Evolutionary conservation across 257 asterid genomes (phyloP), one percentile per base, ranked within the genome.

Genomic region (Paulownia fortunei): DNA sequence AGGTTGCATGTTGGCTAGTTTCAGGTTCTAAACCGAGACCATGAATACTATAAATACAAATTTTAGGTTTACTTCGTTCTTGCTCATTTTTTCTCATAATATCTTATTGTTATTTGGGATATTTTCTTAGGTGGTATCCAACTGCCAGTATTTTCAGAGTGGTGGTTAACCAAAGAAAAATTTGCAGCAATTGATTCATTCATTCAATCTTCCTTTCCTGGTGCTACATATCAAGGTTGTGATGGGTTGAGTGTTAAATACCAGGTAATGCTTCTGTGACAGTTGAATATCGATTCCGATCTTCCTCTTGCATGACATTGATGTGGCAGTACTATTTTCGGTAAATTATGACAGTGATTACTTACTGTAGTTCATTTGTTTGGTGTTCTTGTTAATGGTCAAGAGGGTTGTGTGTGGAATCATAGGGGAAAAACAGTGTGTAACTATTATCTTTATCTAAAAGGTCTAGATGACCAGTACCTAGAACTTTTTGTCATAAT

Each of bases 161-260:
- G 99, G 99, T 96, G 99, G 99, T 79, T 93, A 80, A 88, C 95
- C 75, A 90, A 85, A 86, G 99, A 88, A 80, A 96, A 90, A 83
- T 96, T 96, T 55, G 83, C 97, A 24, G 87, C 83, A 51, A 90
- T 96, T 41, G 92, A 93, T 84, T 83, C 91, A 2, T 92, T 96
- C 70, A 72, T 93, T 76, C 93, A 79, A 24, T 89, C 97, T 69
- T 96, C 99, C 10, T 96, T 96, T 81, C 88, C 91, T 12, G 92
- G 90, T 10, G 87, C 92, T 23, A 89, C 81, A 11, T 87, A 86
- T 82, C 96, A 93, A 84, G 90, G 99, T 66, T 91, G 95, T 88
- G 92, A 90, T 69, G 99, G 99, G 42, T 80, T 96, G 89, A 91
- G 97, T 59, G 91, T 90, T 32, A 92, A 92, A 79, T 96, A 96